Evolutionary conservation across 495 filamentous ascomycete species (phyloP).

Genomic region (Neurospora sp.): DNA sequence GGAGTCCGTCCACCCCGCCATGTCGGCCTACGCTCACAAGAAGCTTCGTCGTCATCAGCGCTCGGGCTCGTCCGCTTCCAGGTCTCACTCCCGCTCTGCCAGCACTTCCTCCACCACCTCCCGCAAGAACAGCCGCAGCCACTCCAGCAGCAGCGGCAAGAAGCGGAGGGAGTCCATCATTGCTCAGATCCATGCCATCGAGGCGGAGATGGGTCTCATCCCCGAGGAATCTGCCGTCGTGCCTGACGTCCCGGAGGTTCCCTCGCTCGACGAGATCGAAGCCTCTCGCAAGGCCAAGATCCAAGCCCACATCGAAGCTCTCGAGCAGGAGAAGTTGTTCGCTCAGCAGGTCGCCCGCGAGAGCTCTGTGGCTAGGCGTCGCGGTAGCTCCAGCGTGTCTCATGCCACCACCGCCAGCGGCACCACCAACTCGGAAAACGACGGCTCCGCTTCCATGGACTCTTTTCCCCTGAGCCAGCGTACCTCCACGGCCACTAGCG

Average conservation of each 20-base stretch:
- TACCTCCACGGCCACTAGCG: neutral
- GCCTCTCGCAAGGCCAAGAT: slow-evolving; percentile 7
- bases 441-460: neutral
- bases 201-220: neutral
- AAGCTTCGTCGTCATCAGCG: slow-evolving; percentile 10
- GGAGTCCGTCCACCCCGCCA: slow-evolving; percentile 23
- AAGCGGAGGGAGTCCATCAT: slow-evolving; percentile 9
- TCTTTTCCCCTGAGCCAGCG: neutral
- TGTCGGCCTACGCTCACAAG: slow-evolving; percentile 12
- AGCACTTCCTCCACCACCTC: neutral
- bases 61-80: neutral
- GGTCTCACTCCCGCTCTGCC: neutral
- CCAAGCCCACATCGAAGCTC: slow-evolving; percentile 24
- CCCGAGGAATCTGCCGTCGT: neutral
- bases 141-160: slow-evolving; percentile 4
- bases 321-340: slow-evolving; percentile 25
- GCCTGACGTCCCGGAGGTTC: neutral
- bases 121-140: slow-evolving; percentile 3
- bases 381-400: neutral
- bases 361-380: slow-evolving; percentile 4
- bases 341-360: slow-evolving; percentile 13
- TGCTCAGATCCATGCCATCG: slow-evolving; percentile 8
- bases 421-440: neutral
- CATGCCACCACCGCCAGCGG: neutral
- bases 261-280: neutral